Conservation (phyloP, 441 rosid genomes). For the Manihot esculenta region DNA sequence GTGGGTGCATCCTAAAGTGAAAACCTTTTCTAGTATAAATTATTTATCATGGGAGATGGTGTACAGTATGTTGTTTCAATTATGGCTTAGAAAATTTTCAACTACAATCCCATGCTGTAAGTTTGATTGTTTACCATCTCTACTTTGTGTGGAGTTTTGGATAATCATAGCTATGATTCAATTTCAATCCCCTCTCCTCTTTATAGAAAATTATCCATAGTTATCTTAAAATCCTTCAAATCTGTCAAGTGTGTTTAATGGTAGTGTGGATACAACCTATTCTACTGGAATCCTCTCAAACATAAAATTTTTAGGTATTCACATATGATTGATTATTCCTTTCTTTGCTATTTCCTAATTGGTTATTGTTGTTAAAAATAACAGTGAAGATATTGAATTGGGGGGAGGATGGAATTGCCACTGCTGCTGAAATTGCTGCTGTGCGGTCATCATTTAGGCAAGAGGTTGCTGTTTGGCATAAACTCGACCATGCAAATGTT, state of each 20-base stretch:
- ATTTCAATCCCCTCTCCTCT: neutral
- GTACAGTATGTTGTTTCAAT: neutral
- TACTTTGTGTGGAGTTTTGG: too few relatives aligned
- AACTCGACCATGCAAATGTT: conserved; percentile 82
- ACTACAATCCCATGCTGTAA: too few relatives aligned
- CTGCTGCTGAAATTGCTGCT: conserved; percentile 70
- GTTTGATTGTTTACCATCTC: neutral
- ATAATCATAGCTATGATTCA: conserved; percentile 1
- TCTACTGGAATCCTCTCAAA: neutral
- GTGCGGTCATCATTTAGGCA: conserved; percentile 64
- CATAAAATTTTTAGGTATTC: neutral
- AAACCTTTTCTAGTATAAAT: neutral
- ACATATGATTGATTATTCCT: neutral
- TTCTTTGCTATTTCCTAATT: conserved; percentile 21
- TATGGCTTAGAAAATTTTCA: neutral
- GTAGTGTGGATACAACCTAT: conserved; percentile 32
- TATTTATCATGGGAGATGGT: neutral
- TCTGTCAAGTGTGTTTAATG: conserved; percentile 6
- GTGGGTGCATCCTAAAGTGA: neutral
- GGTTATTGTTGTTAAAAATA: conserved; percentile 19
- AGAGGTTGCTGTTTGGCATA: conserved; percentile 93
- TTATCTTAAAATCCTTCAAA: neutral
- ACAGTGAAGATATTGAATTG: conserved; percentile 72
- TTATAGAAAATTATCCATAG: neutral
- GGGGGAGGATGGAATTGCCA: conserved; percentile 81